These are phyloP conservation scores for Panaeolus papilionaceus DNA, from an alignment of 768 basidiomycete species.

Conservation along the genomic window DNA sequence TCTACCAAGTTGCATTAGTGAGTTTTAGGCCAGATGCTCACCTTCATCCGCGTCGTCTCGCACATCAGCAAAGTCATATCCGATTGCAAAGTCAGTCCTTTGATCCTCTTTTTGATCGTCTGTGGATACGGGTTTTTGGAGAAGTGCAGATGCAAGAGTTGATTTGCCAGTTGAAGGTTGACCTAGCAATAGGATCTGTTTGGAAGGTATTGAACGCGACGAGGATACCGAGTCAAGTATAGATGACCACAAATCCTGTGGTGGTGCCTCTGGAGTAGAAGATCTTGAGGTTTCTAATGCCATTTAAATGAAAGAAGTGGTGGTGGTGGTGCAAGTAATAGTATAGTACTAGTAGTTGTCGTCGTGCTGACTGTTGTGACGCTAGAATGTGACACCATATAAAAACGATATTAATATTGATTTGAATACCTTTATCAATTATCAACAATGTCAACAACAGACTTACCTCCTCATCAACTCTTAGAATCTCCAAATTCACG, in stretches of 20 bases:
- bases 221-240: conserved; percentile 90
- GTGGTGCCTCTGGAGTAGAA: conserved; percentile 75
- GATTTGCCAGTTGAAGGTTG: conserved; percentile 83
- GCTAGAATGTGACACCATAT: background rate
- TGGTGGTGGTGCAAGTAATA: too few relatives aligned
- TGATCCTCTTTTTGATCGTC: conserved; percentile 66
- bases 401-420: background rate
- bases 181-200: conserved; percentile 87
- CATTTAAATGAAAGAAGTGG: background rate
- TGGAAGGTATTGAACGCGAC: conserved; percentile 81
- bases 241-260: conserved; percentile 89
- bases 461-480: conserved; percentile 67
- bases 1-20: background rate
- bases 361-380: background rate
- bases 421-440: conserved; percentile 14
- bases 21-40: conserved; percentile 36
- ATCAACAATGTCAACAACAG: conserved; percentile 47
- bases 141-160: conserved; percentile 69
- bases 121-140: conserved; percentile 62
- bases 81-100: conserved; percentile 80
- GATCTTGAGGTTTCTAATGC: conserved; percentile 59
- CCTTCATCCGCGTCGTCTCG: conserved; percentile 96
- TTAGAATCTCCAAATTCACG: conserved; percentile 74
- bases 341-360: background rate
- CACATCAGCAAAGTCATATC: conserved; percentile 92